Conservation (phyloP, 345 rosid genomes). For the Euclidium syriacum region DNA sequence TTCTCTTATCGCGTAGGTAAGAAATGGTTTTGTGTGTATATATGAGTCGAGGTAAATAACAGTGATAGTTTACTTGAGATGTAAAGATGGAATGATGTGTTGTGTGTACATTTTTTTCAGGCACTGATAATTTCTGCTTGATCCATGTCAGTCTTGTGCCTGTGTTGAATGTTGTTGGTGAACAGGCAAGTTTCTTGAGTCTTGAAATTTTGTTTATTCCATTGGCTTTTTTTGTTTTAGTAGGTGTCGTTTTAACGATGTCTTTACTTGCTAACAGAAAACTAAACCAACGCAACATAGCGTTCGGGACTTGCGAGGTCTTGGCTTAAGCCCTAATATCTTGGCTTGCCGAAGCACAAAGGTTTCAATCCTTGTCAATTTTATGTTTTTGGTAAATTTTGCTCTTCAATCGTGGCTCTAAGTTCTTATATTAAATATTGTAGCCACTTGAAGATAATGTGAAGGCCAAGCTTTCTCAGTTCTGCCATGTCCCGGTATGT, state of each 20-base stretch:
- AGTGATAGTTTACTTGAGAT: background rate
- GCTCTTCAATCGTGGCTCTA: background rate
- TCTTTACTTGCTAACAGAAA: slow-evolving; percentile 50
- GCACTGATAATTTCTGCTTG: slow-evolving; percentile 85
- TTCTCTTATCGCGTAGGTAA: slow-evolving; percentile 91
- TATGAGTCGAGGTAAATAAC: background rate
- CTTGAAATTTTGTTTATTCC: background rate
- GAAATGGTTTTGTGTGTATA: slow-evolving; percentile 22
- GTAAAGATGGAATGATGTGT: background rate
- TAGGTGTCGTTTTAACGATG: background rate
- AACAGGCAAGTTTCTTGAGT: slow-evolving; percentile 57
- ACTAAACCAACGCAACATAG: slow-evolving; percentile 99
- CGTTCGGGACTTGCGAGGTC: slow-evolving; percentile 76
- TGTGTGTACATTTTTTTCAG: slow-evolving; percentile 27
- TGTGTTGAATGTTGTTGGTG: slow-evolving; percentile 92
- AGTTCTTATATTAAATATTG: slow-evolving; percentile 24
- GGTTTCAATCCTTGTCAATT: slow-evolving; percentile 35
- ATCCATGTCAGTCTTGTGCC: slow-evolving; percentile 99
- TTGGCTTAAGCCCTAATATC: slow-evolving; percentile 81
- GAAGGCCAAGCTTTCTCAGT: slow-evolving; percentile 78
- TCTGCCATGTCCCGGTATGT: slow-evolving; percentile 87
- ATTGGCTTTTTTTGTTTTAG: background rate
- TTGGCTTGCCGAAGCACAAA: slow-evolving; percentile 88
- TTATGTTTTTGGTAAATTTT: background rate
- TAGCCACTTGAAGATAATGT: slow-evolving; percentile 89